A percentile compares a stretch with the other conserved stretches of the same genome.
Evolutionary conservation across 1,284 basidiomycete genomes (phyloP).

Genomic region (Uromyces viciae-fabae): DNA sequence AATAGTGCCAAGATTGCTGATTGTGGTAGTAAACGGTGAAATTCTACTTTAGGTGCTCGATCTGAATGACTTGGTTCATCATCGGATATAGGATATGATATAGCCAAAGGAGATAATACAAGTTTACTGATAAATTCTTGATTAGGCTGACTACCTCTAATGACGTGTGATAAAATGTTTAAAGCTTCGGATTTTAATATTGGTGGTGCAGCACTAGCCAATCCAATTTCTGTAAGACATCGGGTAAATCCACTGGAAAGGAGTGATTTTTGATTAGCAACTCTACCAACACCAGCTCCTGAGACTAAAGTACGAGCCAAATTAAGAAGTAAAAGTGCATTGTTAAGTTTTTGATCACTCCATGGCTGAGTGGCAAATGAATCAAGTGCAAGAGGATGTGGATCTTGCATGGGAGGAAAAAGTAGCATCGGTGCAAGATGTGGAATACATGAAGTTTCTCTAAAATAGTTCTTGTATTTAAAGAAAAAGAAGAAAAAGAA

Average conservation of each 20-base stretch:
- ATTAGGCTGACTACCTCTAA: conserved; percentile 57
- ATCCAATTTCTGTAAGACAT: conserved; percentile 77
- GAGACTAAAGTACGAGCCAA: conserved; percentile 64
- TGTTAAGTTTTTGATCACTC: conserved; percentile 81
- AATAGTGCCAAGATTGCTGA: conserved; percentile 57
- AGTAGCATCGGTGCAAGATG: conserved; percentile 76
- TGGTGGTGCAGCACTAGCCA: conserved; percentile 87
- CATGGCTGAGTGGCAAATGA: conserved; percentile 94
- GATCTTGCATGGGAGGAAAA: conserved; percentile 68
- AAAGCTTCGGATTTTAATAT: conserved; percentile 77
- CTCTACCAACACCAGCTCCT: conserved; percentile 55
- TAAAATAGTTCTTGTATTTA: conserved; percentile 86
- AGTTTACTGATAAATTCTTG: conserved; percentile 59
- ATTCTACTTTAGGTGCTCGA: conserved; percentile 48
- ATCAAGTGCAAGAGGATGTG: conserved; percentile 71
- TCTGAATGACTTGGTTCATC: not conserved
- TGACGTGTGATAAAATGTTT: conserved; percentile 68
- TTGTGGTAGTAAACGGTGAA: conserved; percentile 55
- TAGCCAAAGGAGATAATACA: conserved; percentile 54
- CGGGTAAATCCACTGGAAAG: conserved; percentile 66
- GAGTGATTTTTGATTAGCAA: conserved; percentile 57
- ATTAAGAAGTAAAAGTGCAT: conserved; percentile 71
- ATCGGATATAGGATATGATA: not conserved
- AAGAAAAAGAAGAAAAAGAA: too few species aligned
- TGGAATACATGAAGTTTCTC: conserved; percentile 80